Evolutionary conservation across 2,329 filamentous ascomycete genomes (phyloP), one percentile per base, ranked within the genome.

Genomic region (Trichoderma sp.): DNA sequence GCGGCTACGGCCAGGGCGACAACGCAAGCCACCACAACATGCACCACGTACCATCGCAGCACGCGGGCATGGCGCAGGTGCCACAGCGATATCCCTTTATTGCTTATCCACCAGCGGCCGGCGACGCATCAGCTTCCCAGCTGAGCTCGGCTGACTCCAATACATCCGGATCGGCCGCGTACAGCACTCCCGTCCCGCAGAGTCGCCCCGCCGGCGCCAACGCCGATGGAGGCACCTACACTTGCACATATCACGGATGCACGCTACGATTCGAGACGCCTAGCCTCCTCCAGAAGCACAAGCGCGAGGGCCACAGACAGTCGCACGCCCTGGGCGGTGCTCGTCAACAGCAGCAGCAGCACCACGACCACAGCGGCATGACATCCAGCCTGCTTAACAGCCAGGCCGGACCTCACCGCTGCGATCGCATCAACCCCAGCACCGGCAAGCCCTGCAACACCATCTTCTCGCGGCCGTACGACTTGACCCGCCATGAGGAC

Each of bases 371-470:
- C 58, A 78, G 80, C 52, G 78, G 80, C 61, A 80, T 85, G 78
- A 77, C 86, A 4, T 83, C 89, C 1, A 79, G 82, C 78, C 73
- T 90, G 49, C 85, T 93, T 70, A 96, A 96, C 77, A 95, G 91
- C 5, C 96, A 98, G 79, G 92, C 93, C 11, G 96, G 96, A 0
- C 96, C 96, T 37, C 96, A 98, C 83, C 91, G 90, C 75, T 99
- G 96, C 80, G 92, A 94, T 76, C 89, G 94, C 73, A 93, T 95
- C 81, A 98, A 98, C 80, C 95, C 95, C 1, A 95, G 92, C 72
- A 98, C 96, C 0, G 93, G 93, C 72, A 97, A 97, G 82, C 91
- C 94, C 0, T 98, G 96, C 86, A 95, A 93, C 78, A 96, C 94
- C 0, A 85, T 97, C 66, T 98, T 99, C 80, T 97, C 95, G 0